Conservation (phyloP, 2,329 filamentous ascomycete species). For the Colletotrichum lupini region DNA sequence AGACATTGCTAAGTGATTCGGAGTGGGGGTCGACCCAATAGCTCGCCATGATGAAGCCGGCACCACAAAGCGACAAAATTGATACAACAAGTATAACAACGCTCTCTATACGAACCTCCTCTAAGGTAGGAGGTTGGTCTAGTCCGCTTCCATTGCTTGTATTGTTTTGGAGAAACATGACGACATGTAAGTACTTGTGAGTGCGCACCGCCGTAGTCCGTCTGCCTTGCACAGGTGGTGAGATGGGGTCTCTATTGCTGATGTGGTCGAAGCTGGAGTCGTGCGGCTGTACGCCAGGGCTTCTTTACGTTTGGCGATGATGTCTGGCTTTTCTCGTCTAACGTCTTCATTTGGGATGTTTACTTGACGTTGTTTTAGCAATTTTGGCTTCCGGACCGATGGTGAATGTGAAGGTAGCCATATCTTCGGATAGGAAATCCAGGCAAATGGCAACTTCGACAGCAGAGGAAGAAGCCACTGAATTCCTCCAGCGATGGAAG, state of each 20-base stretch:
- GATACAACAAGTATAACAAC: constrained; percentile 47
- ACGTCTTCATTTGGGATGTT: background rate
- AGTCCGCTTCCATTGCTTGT: constrained; percentile 35
- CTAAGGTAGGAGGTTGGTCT: constrained; percentile 37
- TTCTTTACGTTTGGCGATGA: background rate
- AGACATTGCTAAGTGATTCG: background rate
- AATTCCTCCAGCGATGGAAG: background rate
- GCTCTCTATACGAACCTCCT: constrained; percentile 41
- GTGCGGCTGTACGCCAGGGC: no score
- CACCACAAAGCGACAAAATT: constrained; percentile 47
- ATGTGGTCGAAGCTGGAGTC: background rate
- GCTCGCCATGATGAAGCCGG: constrained; percentile 50
- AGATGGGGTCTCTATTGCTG: background rate
- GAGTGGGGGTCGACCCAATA: constrained; percentile 42
- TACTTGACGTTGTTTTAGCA: background rate
- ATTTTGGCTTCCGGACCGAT: background rate
- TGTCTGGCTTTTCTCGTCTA: background rate
- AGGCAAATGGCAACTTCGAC: background rate
- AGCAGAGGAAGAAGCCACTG: background rate
- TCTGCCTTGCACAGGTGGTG: background rate
- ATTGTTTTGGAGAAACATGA: background rate
- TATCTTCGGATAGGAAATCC: background rate
- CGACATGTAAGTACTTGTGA: background rate
- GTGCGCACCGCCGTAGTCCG: background rate
- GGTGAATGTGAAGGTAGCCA: background rate